phyloP scores from a whole-genome alignment of 148 eudicot species.

The Pouteria glomerata region DNA sequence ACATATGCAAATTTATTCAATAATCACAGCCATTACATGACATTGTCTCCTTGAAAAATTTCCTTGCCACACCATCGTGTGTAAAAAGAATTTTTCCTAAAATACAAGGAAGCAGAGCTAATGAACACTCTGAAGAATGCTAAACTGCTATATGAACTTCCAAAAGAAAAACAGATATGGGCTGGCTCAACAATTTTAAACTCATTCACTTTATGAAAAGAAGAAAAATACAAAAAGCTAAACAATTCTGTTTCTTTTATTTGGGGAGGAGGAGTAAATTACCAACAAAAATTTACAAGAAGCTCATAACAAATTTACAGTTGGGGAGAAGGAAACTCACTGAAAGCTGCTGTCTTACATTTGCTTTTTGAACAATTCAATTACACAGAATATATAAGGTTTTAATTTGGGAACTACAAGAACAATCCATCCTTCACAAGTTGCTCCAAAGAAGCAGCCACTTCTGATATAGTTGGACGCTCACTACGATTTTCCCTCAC shows the following conservation, averaged over 20 bases:
- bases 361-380: not conserved
- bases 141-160: not conserved
- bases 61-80: not conserved
- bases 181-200: constrained; percentile 18
- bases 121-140: not conserved
- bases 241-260: not conserved
- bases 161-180: not conserved
- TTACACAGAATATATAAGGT: constrained; percentile 13
- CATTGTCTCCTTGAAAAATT: not conserved
- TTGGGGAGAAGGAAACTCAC: constrained; percentile 31
- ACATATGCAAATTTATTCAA: not conserved
- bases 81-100: not conserved
- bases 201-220: constrained; percentile 24
- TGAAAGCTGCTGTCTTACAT: constrained; percentile 12
- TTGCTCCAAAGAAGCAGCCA: constrained; percentile 59
- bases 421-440: constrained; percentile 71
- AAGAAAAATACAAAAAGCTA: not conserved
- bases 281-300: constrained; percentile 36
- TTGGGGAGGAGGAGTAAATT: constrained; percentile 8
- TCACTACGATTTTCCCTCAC: constrained; percentile 60
- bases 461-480: constrained; percentile 59
- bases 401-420: constrained; percentile 29
- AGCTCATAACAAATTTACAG: constrained; percentile 40
- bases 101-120: not conserved
- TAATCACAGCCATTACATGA: not conserved